Conservation (phyloP, 2,329 filamentous ascomycete genomes). For the Xylaria hypoxylon region DNA sequence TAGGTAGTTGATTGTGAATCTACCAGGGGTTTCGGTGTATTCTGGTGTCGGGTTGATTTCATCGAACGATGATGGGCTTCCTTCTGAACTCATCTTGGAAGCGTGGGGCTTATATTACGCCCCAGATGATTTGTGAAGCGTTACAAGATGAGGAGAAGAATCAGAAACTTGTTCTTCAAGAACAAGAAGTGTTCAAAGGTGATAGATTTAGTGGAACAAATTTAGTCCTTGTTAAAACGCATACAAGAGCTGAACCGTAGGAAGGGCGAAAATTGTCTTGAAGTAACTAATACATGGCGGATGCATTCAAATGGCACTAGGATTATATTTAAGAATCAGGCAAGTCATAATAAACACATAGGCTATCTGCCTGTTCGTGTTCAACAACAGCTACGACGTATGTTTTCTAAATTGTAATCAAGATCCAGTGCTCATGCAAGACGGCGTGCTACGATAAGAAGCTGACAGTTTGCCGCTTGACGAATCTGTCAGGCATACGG, state of each 20-base stretch:
- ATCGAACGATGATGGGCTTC: conserved; percentile 32
- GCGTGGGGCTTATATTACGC: neutral
- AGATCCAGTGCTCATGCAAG: conserved; percentile 15
- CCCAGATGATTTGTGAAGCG: neutral
- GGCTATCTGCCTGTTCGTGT: conserved; percentile 12
- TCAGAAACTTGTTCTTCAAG: conserved; percentile 2
- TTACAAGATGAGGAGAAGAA: neutral
- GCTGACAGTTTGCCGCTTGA: conserved; percentile 27
- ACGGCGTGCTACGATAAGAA: conserved; percentile 20
- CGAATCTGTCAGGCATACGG: conserved; percentile 19
- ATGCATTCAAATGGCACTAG: conserved; percentile 10
- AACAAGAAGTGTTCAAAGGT: conserved; percentile 1
- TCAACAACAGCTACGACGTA: conserved; percentile 5
- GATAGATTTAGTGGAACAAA: conserved; percentile 13
- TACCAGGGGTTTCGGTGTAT: conserved; percentile 23
- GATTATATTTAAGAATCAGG: conserved; percentile 9
- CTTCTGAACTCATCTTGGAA: conserved; percentile 30
- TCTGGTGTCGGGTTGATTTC: conserved; percentile 34
- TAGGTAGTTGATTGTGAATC: conserved; percentile 26
- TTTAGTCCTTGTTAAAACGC: conserved; percentile 5
- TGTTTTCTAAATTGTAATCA: conserved; percentile 10
- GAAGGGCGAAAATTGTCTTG: conserved; percentile 9
- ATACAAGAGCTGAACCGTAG: conserved; percentile 5
- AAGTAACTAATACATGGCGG: conserved; percentile 17
- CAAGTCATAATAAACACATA: neutral